A percentile compares a stretch with the other conserved stretches of the same genome.
These are phyloP conservation scores for Cruciata laevipes DNA, from an alignment of 257 asterid genomes.

Conservation along the genomic window DNA sequence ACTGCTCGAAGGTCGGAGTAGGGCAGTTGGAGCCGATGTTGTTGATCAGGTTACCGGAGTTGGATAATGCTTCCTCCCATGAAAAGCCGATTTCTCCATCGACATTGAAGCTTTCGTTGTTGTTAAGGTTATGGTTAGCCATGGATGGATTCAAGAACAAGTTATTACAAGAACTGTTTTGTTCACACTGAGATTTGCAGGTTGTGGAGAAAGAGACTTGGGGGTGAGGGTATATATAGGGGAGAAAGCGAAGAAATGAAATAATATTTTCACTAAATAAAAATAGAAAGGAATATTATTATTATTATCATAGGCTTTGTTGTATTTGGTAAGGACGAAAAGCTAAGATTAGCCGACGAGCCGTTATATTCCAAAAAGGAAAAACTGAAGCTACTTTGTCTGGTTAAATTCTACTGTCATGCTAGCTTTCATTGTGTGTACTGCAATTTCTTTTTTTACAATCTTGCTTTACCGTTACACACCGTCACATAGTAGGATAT, in stretches of 20 bases:
- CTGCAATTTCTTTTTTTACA: too few species aligned
- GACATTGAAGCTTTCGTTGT: not conserved
- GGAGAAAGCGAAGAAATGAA: not conserved
- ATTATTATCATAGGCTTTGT: not conserved
- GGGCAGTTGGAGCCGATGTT: slow-evolving; percentile 8
- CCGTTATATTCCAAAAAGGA: slow-evolving; percentile 40
- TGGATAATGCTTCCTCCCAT: slow-evolving; percentile 35
- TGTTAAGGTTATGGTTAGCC: slow-evolving; percentile 13
- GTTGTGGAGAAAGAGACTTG: not conserved
- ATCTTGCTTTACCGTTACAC: not conserved
- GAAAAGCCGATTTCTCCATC: slow-evolving; percentile 9
- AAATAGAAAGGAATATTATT: not conserved
- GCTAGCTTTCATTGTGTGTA: too few species aligned
- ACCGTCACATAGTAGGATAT: not conserved
- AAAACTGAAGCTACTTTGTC: slow-evolving; percentile 7
- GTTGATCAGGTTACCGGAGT: slow-evolving; percentile 19
- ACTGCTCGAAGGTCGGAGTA: slow-evolving; percentile 5
- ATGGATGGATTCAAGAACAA: slow-evolving; percentile 18
- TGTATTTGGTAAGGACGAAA: slow-evolving; percentile 30
- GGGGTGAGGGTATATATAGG: not conserved
- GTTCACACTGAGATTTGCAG: not conserved
- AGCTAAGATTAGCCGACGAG: slow-evolving; percentile 45
- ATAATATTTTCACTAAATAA: not conserved
- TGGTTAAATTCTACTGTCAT: too few species aligned
- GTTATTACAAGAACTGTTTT: not conserved